Percentiles rank a stretch among this genome's conserved stretches.
phyloP scores from a whole-genome alignment of 1,284 basidiomycete genomes.

The Agroathelia rolfsii region DNA sequence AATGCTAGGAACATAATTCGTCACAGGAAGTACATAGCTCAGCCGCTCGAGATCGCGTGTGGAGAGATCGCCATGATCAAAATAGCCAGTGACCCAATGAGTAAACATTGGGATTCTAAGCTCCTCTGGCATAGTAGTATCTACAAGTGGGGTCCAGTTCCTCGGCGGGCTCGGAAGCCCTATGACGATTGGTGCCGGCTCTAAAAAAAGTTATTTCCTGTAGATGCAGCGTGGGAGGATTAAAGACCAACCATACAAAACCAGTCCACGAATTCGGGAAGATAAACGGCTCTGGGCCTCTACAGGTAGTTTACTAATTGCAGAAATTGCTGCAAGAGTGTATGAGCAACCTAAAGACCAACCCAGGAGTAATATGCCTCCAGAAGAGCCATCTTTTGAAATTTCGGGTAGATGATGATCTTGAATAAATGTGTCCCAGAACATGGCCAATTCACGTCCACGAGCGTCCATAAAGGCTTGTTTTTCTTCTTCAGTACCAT shows the following conservation, averaged over 20 bases:
- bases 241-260: conserved; percentile 20
- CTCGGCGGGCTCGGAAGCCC: conserved; percentile 14
- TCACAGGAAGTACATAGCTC: conserved; percentile 13
- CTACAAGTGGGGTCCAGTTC: conserved; percentile 14
- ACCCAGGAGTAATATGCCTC: conserved; percentile 25
- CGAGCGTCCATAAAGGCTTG: conserved; percentile 18
- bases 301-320: conserved; percentile 15
- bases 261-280: conserved; percentile 16
- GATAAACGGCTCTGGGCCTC: conserved; percentile 13
- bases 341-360: conserved; percentile 26
- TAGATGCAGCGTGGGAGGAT: background rate
- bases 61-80: conserved; percentile 23
- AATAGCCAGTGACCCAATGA: conserved; percentile 25
- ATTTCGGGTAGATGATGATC: conserved; percentile 18
- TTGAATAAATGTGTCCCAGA: conserved; percentile 24
- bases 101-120: conserved; percentile 13
- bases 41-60: conserved; percentile 15
- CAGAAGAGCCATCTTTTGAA: conserved; percentile 17
- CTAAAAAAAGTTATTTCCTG: too few relatives aligned
- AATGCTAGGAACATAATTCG: conserved; percentile 12
- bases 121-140: conserved; percentile 13
- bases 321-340: conserved; percentile 18
- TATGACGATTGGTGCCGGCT: conserved; percentile 17
- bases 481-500: conserved; percentile 20
- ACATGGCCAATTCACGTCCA: conserved; percentile 22